Evolutionary conservation across 1,139 yeast species (phyloP), one percentile per base, ranked within the genome.

Genomic region (Blastobotrys raffinosifermentans): DNA sequence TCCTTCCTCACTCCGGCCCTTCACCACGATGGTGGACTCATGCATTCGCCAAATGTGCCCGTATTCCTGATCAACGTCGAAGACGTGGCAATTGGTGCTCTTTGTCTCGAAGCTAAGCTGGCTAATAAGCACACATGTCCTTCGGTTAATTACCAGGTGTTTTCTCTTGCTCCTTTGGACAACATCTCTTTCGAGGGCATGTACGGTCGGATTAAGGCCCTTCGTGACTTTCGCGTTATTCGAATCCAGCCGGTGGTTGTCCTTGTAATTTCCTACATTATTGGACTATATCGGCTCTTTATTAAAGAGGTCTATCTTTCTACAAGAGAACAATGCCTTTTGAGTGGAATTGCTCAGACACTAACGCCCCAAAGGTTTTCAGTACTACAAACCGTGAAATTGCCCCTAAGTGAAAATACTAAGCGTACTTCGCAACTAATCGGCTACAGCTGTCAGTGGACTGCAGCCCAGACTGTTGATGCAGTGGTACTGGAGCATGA

Each of bases 21-120:
- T 16, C 35, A 33, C 15, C 43, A 47, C 29, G 46, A 47, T 14
- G 51, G 51, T 4, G 57, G 50, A 6, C 37, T 53, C 4, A 38
- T 49, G 16, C 60, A 55, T 37, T 46, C 53, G 7, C 39, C 47
- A 40, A 39, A 42, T n/a, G 45, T 49, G 4, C 60, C 61, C 1
- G 32, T 51, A 4, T 30, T 49, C 14, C 32, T 57, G n/a, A 37
- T 57, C n/a, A 56, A 57, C 30, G 59, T 57, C 4, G 62, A 57
- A 38, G 62, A 57, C 35, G 51, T 55, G 3, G 59, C 47, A 10
- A 44, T 57, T 5, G 60, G 54, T 4, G 50, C 51, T 11, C 46
- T 57, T 16, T 40, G 50, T 4, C 44, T 48, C 25, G 61, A 54
- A 37, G 36, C 35, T 26, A 39, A 37, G 23, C 46, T 53, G 29